Evolutionary conservation across 768 basidiomycete species (phyloP), one percentile per base, ranked within the genome.

Genomic region (Gautieria morchelliformis): DNA sequence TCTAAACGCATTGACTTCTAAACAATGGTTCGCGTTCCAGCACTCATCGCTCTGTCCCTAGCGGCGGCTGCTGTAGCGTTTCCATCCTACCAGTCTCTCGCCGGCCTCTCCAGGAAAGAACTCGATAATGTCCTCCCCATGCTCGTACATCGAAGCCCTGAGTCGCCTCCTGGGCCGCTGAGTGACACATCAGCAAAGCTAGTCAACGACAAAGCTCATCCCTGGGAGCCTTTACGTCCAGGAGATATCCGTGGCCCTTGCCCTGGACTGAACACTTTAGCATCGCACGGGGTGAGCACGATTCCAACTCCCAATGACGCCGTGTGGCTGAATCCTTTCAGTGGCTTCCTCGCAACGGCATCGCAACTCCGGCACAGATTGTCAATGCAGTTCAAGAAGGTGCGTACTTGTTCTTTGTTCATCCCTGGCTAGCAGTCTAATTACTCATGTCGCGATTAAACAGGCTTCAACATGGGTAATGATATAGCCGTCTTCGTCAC

Each of bases 401-500:
- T 44, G 33, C n/a, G 44, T 20, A 7, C 30, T 45, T 19, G 15
- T 30, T 5, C 30, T 46, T 19, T 46, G 45, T 45, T 20, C 4
- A 17, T 30, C 3, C 30, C 17, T 19, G 3, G 45, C 8, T 2
- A 37, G 14, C 35, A 37, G 35, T 37, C 9, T 37, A 37, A 3
- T 37, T 14, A 11, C n/a, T 44, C 11, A 19, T 3, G 33, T 40
- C 7, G 33, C 1, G 24, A 14, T 44, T 45, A 20, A 8, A 5
- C 19, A 59, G 58, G 58, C 19, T 59, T 59, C 30, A 59, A 59
- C 32, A 44, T 59, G 58, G 58, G 41, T 8, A 32, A 44, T n/a
- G 41, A 42, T 37, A 22, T 47, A 32, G 58, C 58, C 4, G 33
- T 15, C 12, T 45, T 59, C 12, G 27, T 59, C 22, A 40, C 37